Base-by-base conservation (phyloP, 116 monocot species). In the Trichopus zeylanicus region DNA sequence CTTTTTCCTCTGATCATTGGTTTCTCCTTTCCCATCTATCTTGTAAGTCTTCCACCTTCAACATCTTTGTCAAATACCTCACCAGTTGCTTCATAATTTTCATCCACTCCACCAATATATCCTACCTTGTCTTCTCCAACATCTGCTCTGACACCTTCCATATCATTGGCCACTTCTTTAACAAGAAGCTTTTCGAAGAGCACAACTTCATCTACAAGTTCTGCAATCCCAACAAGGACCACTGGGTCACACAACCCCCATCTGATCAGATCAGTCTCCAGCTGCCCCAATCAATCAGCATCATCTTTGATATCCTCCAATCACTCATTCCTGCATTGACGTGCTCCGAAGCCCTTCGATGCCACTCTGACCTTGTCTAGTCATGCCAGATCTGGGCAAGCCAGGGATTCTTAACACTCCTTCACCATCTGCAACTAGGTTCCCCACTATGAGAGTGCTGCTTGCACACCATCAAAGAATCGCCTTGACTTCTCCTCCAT, bases 141-240 rank as follows among this genome's bases (percentile, higher is more conserved):
- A 90, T 95, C 61, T 75, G 90, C 33, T 78, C 89, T 29, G 90
- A 95, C 47, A 87, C 90, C 48, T 95, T 95, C 74, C 87, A 82
- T 66, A 73, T 89, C 63, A 84, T 90, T 68, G 95, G 90, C 55
- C 90, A 90, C 60, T 90, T 90, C 22, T 95, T 90, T 57, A 90
- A 84, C 28, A 83, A 77, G 67, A 86, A 79, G 70, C 87, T 95
- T 46, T 95, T 95, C 69, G 95, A 90, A 25, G 90, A 95, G 9
- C 95, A 90, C 75, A 95, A 90, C 69, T 73, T 95, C 63, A 95
- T 95, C 72, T 95, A 95, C 79, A 84, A 90, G 86, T 90, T 95
- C 63, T 87, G 78, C 55, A 71, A 83, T 60, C 53, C 65, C 21
- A 90, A 95, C 74, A 95, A 87, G 67, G 81, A 89, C 51, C 83